phyloP scores from a whole-genome alignment of 306 rosid species.

The Hippophae rhamnoides region DNA sequence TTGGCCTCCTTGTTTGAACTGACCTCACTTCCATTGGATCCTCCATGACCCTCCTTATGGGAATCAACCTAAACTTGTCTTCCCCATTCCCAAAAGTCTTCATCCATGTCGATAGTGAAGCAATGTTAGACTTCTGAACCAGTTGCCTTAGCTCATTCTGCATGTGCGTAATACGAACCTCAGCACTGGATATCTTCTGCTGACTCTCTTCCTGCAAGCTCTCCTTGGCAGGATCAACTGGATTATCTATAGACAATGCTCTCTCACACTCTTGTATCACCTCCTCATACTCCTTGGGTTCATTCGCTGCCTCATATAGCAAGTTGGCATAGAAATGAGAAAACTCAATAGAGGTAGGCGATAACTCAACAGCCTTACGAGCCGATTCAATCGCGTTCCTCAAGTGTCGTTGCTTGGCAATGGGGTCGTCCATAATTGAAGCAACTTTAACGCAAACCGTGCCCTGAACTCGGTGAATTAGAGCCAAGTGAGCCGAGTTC shows the following conservation, averaged over 20 bases:
- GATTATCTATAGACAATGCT: conserved; percentile 54
- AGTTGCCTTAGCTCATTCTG: conserved; percentile 76
- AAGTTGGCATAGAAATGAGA: conserved; percentile 65
- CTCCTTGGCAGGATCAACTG: conserved; percentile 82
- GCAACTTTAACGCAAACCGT: conserved; percentile 70
- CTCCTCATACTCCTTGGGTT: conserved; percentile 71
- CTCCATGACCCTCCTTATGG: conserved; percentile 62
- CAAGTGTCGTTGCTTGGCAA: conserved; percentile 64
- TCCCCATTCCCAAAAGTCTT: conserved; percentile 82
- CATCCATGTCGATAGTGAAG: conserved; percentile 80
- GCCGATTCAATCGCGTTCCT: conserved; percentile 75
- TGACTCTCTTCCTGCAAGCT: conserved; percentile 81
- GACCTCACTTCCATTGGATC: conserved; percentile 87
- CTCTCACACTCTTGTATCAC: conserved; percentile 82
- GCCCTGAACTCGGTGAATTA: conserved; percentile 74
- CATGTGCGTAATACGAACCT: conserved; percentile 50
- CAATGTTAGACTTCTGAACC: conserved; percentile 79
- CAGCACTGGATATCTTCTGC: conserved; percentile 42
- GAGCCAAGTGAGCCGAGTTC: conserved; percentile 40
- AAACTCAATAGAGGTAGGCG: conserved; percentile 77
- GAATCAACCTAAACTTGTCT: conserved; percentile 74
- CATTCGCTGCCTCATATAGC: conserved; percentile 69
- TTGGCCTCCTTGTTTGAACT: conserved; percentile 79
- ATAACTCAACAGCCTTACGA: conserved; percentile 55
- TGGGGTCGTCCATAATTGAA: conserved; percentile 48